These are phyloP conservation scores for Tricholoma furcatifolium DNA, from an alignment of 768 basidiomycete species.

Conservation along the genomic window DNA sequence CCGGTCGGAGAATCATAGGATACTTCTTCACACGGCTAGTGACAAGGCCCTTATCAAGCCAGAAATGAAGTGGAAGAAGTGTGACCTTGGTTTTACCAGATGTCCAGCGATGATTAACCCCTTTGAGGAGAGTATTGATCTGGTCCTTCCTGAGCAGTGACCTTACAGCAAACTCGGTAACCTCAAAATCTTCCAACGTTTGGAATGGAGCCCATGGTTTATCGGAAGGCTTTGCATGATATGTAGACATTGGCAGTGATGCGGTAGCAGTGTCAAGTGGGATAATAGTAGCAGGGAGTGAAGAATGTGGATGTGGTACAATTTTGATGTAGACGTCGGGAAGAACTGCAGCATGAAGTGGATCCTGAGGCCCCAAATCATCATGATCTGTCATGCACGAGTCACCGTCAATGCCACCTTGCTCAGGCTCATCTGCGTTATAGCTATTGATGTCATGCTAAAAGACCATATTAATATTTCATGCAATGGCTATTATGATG, in stretches of 20 bases:
- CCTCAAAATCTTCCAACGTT: conserved; percentile 14
- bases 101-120: conserved; percentile 18
- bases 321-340: conserved; percentile 1
- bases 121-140: conserved; percentile 15
- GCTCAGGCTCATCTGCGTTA: neutral
- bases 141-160: conserved; percentile 7
- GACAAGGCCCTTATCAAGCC: too few relatives aligned
- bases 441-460: neutral
- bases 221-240: conserved; percentile 1
- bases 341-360: neutral
- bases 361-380: neutral
- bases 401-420: neutral
- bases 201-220: conserved; percentile 15
- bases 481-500: too few relatives aligned
- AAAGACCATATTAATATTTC: too few relatives aligned
- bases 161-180: conserved; percentile 11
- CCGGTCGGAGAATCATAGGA: too few relatives aligned
- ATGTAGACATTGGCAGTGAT: conserved; percentile 1
- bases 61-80: too few relatives aligned
- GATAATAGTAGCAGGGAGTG: neutral
- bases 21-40: too few relatives aligned
- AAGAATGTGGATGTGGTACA: conserved; percentile 1
- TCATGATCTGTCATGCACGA: neutral
- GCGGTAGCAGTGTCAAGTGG: neutral
- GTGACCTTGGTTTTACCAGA: conserved; percentile 16